These are phyloP conservation scores for Schwanniomyces yamadae DNA, from an alignment of 805 yeast species.

Conservation along the genomic window DNA sequence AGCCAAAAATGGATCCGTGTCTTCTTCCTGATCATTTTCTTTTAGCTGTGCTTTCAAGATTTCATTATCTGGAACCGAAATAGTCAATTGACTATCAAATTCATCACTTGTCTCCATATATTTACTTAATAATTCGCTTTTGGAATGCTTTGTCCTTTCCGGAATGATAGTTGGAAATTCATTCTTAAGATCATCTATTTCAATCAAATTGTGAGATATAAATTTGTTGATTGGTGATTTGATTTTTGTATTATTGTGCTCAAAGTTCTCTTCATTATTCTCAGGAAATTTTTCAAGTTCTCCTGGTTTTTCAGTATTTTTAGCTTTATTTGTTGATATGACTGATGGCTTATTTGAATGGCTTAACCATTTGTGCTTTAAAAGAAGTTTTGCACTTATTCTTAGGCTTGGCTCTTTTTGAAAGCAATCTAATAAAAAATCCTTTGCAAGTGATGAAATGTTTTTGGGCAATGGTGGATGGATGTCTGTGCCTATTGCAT, in stretches of 20 bases:
- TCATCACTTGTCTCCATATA: constrained; percentile 29
- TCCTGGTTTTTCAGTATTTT: not conserved
- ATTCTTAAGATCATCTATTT: constrained; percentile 10
- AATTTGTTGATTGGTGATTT: constrained; percentile 8
- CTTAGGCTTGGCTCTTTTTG: constrained; percentile 66
- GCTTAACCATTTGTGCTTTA: constrained; percentile 62
- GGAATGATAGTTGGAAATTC: constrained; percentile 1
- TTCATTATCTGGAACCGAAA: not conserved
- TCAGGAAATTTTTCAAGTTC: too few species aligned
- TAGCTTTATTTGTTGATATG: constrained; percentile 1
- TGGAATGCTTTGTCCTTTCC: constrained; percentile 12
- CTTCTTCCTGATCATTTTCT: constrained; percentile 16
- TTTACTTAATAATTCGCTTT: constrained; percentile 29
- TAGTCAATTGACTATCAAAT: constrained; percentile 10
- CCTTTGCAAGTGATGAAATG: constrained; percentile 44
- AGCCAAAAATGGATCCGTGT: constrained; percentile 37
- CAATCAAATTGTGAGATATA: constrained; percentile 6
- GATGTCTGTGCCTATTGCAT: constrained; percentile 77
- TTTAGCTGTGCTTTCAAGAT: not conserved
- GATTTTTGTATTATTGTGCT: constrained; percentile 26
- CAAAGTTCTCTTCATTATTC: constrained; percentile 35
- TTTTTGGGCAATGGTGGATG: constrained; percentile 65
- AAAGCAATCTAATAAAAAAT: constrained; percentile 67
- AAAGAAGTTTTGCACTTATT: constrained; percentile 52
- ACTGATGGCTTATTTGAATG: constrained; percentile 6